These are phyloP conservation scores for Bombardia bombarda DNA, from an alignment of 495 filamentous ascomycete genomes.

Conservation along the genomic window DNA sequence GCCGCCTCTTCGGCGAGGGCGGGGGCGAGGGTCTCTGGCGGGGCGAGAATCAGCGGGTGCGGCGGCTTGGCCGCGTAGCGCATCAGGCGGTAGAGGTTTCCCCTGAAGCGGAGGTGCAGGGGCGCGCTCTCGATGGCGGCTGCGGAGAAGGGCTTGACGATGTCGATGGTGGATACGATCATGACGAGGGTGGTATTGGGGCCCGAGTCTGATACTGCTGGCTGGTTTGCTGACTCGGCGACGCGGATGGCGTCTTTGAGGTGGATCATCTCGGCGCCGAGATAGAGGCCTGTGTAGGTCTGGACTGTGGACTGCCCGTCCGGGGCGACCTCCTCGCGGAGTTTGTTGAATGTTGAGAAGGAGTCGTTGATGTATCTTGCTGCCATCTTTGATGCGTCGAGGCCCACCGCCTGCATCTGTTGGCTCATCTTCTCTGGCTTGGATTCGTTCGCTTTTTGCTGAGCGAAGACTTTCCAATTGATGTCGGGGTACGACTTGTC, in stretches of 20 bases:
- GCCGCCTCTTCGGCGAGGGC: constrained; percentile 28
- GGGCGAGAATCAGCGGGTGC: constrained; percentile 2
- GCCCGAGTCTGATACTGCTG: neutral
- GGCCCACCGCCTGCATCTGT: constrained; percentile 22
- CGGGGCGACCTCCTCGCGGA: constrained; percentile 8
- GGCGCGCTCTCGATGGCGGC: constrained; percentile 3
- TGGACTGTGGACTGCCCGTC: constrained; percentile 5
- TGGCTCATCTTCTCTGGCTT: constrained; percentile 6
- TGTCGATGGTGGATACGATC: constrained; percentile 20
- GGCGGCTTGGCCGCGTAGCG: constrained; percentile 6
- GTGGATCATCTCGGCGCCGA: constrained; percentile 37
- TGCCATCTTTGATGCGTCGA: constrained; percentile 39
- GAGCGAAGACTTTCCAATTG: constrained; percentile 19
- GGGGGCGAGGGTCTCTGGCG: constrained; percentile 17
- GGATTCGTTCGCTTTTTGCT: constrained; percentile 8
- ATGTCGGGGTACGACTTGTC: constrained; percentile 19
- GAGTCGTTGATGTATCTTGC: constrained; percentile 32
- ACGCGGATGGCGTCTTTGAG: constrained; percentile 32
- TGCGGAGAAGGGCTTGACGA: constrained; percentile 7
- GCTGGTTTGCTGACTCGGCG: constrained; percentile 9
- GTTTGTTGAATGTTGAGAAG: constrained; percentile 32
- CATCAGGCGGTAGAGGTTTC: constrained; percentile 18
- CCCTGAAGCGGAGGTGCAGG: constrained; percentile 20
- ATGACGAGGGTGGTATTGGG: constrained; percentile 20
- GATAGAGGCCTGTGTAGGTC: constrained; percentile 27